Base-by-base conservation (phyloP, 768 basidiomycete genomes). In the Clavulina sp. region DNA sequence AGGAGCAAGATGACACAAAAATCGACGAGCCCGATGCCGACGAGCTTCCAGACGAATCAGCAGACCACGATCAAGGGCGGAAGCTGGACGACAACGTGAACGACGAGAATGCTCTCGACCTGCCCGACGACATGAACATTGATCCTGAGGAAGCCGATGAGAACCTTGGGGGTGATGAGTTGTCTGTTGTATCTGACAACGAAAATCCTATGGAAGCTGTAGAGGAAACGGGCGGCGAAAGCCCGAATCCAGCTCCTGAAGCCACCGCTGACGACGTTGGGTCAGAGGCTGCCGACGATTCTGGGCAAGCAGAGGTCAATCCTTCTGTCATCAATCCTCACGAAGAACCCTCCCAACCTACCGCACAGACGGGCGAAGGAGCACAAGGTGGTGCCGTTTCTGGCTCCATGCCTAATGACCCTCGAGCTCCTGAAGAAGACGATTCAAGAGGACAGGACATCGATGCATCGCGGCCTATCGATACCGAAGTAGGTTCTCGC, bases 81-180 rank as follows among this genome's bases (percentile, higher is more conserved):
- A 77, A 81, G 7, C 72, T 89, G 66, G 81, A 92, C 52, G 76
- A 88, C 19, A 70, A 78, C 54, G 65, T 88, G 41, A 80, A 73
- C 23, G 85, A 95, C 54, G 81, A 81, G 2, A 73, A 93, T 49
- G 80, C 78, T 3, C 73, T 97, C 41, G 84, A 97, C 59, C 72
- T 97, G 6, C 93, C 93, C 0, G 92, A 96, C 31, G 79, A 88
- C 56, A 70, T 93, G 66, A 69, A 87, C 50, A 63, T 92, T 9
- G 74, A 67, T 6, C 56, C 55, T 6, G 59, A 60, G 16, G 58
- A 55, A 19, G 53, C 62, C 5, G 59, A 62, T 41, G 59, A 62
- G 13, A 58, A 61, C 26, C 54, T 61, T 23, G 60, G 59, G 5
- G 59, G 54, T 2, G 57, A 58, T 23, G 65, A 64, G 36, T n/a